Base-by-base conservation (phyloP, 331 rosid genomes). In the Malus hybrid region DNA sequence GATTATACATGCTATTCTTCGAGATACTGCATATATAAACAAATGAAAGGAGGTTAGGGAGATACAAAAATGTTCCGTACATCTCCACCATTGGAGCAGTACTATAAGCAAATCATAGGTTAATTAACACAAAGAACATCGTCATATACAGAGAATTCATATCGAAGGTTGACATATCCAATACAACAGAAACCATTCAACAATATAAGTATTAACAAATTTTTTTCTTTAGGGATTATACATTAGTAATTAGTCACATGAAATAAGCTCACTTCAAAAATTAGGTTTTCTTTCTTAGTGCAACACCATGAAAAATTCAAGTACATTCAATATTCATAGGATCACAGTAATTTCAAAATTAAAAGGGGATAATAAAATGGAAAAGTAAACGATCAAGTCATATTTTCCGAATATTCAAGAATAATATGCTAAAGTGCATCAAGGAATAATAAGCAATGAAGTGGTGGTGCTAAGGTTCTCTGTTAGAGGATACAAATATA, bases 1-100 rank as follows among this genome's bases (percentile, higher is more conserved):
- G 81, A 75, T 76, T 79, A 71, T 93, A 93, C 97, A 93, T 93
- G 76, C 84, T 86, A 71, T 82, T 91, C 89, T 91, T 93, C 7
- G 98, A 84, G 82, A 93, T 88, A 75, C 98, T 93, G 98, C 85
- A 75, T 26, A 76, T 19, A 50, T 11, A 74, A 70, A 71, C 39
- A 7, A 53, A 5, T 4, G 11, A 30, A 33, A 52, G 19, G 20
- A 71, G 53, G 75, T 71, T 33, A 71, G 53, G 39, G 28, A 52
- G 36, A 24, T 56, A 44, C 66, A 33, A 67, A 65, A 39, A 22
- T 50, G 13, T 62, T 57, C 24, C 15, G 2, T n/a, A 68, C 19
- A 61, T 50, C 52, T 33, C 20, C 39, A 30, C 64, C n/a, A 30
- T 6, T 7, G 20, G 71, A 42, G 22, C 22, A 68, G 63, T 24